Base-by-base conservation (phyloP, 306 rosid genomes). In the Hippophae gyantsensis region DNA sequence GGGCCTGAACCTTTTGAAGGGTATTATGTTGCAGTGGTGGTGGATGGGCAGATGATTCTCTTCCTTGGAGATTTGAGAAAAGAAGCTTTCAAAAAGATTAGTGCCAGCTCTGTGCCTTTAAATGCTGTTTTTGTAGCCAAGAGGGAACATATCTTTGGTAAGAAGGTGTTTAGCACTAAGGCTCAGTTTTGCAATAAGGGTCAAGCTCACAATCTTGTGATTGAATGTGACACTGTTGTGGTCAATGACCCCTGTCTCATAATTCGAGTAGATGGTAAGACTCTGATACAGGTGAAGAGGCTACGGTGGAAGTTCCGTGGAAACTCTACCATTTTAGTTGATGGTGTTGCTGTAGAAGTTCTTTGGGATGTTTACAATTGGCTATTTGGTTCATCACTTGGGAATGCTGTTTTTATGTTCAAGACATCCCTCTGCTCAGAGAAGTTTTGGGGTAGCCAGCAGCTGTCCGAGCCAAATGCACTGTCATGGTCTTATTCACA, bases 361-460 rank as follows among this genome's bases (percentile, higher is more conserved):
- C 82, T 83, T 68, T 92, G 99, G 99, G 99, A 92, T 74, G 96
- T 84, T 18, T 88, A 92, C 78, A 86, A 62, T 78, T 92, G 99
- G 99, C 95, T 92, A 64, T 92, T 88, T 32, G 73, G 86, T 49
- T 18, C 88, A 56, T 78, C 95, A 45, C 73, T 80, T n/a, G 88
- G 88, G 54, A 78, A 68, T 68, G 96, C 99, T 52, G 95, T 92
- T 67, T 92, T 92, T 66, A 79, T 92, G 97, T 92, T 92, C 86
- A 83, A 82, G 71, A 86, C 95, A 63, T 71, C 90, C 68, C 67
- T 68, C 49, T 77, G 93, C 0, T 66, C 78, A 2, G 94, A 92
- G 54, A 92, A 86, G 79, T 55, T 84, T 72, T 79, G 88, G 88
- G 55, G 83, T 64, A 71, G 67, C 63, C 84, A 85, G 43, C 75